Evolutionary conservation across 2,329 filamentous ascomycete genomes (phyloP), one percentile per base, ranked within the genome.

Genomic region (Cladosporium sp.): DNA sequence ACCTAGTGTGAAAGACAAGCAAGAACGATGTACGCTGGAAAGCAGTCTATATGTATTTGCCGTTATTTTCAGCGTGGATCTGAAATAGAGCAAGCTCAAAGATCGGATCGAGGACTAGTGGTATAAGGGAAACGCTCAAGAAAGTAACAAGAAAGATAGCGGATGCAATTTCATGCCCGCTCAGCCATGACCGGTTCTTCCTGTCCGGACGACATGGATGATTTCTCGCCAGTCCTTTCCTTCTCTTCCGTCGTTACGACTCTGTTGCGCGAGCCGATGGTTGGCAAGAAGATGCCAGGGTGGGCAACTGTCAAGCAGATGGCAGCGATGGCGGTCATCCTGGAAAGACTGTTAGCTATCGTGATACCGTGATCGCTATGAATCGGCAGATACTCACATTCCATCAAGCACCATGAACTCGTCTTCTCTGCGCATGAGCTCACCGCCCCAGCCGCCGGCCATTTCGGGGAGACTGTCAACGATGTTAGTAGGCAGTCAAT

Each of bases 371-470:
- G 5, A 25, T 23, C 28, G 6, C 6, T 6, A 7, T 36, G 13
- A 13, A 34, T 23, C 11, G 6, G 2, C 32, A 57, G 23, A 30
- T n/a, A 54, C 59, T 53, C 25, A 62, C 60, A 63, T 63, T 63
- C 80, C 81, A 68, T 83, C 81, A 5, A 83, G 72, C 8, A 83
- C 71, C 25, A 83, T 72, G 64, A 83, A 83, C 64, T 82, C 80
- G 6, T 74, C 73, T 70, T 83, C 80, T 39, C 79, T 79, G 61
- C 77, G 77, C 81, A 83, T 83, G 49, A 82, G 67, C 0, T 76
- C 72, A 56, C 78, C 80, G 25, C 81, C 81, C 81, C 81, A 83
- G 4, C 81, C 81, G 26, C 81, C 80, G 5, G 80, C 79, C 81
- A 83, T 83, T 69, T 83, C 81, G 4, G 81, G 81, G 7, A 83